Evolutionary conservation across 768 basidiomycete species (phyloP).

Genomic region (Phanerodontia chrysosporium): DNA sequence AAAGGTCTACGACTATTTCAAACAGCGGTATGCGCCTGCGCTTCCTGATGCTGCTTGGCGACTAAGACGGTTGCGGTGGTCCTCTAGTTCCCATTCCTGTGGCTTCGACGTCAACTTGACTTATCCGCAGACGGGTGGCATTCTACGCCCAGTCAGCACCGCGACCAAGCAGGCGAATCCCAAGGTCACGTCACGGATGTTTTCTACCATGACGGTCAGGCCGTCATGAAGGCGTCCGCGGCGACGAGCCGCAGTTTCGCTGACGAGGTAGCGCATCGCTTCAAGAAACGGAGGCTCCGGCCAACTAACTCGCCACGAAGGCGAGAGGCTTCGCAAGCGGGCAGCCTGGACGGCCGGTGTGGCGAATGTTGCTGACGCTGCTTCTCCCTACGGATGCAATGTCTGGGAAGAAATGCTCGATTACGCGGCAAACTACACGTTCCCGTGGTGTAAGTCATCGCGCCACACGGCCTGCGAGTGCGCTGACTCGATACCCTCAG

Average conservation of each 20-base stretch:
- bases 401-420: conserved; percentile 63
- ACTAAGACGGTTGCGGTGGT: not conserved
- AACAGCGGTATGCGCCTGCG: conserved; percentile 52
- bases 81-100: conserved; percentile 52
- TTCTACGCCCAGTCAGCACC: conserved; percentile 33
- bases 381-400: conserved; percentile 43
- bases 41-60: not conserved
- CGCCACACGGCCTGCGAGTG: not conserved
- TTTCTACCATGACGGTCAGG: not conserved
- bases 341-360: conserved; percentile 30
- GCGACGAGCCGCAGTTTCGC: not conserved
- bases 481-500: not conserved
- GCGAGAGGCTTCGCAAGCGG: conserved; percentile 12
- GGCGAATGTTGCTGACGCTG: conserved; percentile 35
- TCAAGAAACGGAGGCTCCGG: not conserved
- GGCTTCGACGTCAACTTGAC: conserved; percentile 63
- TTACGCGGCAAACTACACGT: conserved; percentile 69
- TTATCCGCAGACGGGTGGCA: conserved; percentile 57
- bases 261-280: not conserved
- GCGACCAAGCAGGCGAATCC: no score
- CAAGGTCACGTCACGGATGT: no score
- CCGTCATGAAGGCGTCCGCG: not conserved
- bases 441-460: conserved; percentile 43
- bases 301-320: not conserved
- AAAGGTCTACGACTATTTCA: conserved; percentile 63